phyloP scores from a whole-genome alignment of 768 basidiomycete genomes.

The Xerocomus brunneocitrinus region DNA sequence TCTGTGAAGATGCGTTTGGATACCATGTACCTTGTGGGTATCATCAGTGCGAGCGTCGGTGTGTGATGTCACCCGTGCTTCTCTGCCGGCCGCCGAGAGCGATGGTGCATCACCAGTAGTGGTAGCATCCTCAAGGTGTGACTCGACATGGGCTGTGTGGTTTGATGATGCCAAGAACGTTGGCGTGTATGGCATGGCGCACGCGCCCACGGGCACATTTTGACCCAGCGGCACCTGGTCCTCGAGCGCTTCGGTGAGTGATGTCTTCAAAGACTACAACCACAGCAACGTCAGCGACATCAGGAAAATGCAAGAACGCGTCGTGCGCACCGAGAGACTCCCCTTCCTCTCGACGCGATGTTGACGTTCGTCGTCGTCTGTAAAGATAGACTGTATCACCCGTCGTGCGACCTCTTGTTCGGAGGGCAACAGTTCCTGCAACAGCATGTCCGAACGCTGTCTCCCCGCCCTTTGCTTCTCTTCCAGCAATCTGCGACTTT shows the following conservation, averaged over 20 bases:
- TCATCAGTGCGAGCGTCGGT: not conserved
- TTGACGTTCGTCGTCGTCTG: slow-evolving; percentile 39
- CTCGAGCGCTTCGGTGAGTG: slow-evolving; percentile 41
- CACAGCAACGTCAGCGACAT: not conserved
- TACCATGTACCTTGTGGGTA: slow-evolving; percentile 6
- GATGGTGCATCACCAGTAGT: not conserved
- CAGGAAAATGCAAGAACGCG: not conserved
- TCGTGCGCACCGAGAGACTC: slow-evolving; percentile 50
- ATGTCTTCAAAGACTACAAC: slow-evolving; percentile 42
- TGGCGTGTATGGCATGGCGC: slow-evolving; percentile 14
- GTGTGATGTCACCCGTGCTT: slow-evolving; percentile 6
- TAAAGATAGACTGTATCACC: slow-evolving; percentile 63
- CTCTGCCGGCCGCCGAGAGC: not conserved
- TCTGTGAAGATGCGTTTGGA: slow-evolving; percentile 15
- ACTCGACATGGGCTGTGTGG: not conserved
- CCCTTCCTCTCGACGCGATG: slow-evolving; percentile 53
- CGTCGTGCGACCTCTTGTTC: slow-evolving; percentile 66
- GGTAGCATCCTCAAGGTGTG: slow-evolving; percentile 1
- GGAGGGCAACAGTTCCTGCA: slow-evolving; percentile 53
- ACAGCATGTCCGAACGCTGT: slow-evolving; percentile 48
- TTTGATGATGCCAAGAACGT: slow-evolving; percentile 1
- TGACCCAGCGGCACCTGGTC: slow-evolving; percentile 44
- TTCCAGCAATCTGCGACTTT: slow-evolving; percentile 43
- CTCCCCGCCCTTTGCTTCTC: slow-evolving; percentile 58
- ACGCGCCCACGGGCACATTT: slow-evolving; percentile 21